Percentiles rank a stretch among this genome's conserved stretches.
Evolutionary conservation across 2,329 filamentous ascomycete species (phyloP).

Genomic region (Tolypocladium sp.): DNA sequence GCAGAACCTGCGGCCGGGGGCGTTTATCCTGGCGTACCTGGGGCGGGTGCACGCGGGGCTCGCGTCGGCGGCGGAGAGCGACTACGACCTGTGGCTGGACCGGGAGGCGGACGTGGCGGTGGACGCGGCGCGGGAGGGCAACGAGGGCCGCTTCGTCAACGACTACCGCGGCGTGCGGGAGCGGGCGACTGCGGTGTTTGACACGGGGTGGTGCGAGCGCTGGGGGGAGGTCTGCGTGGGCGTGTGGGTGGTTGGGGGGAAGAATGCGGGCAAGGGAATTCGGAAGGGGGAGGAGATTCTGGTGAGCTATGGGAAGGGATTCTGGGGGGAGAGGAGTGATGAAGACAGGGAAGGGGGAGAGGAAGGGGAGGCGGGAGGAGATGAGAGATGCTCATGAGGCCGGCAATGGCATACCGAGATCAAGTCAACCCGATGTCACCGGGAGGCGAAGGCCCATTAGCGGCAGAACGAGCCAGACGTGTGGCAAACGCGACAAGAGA

Average conservation of each 20-base stretch:
- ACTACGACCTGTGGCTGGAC: conserved; percentile 59
- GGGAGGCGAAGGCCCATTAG: too few relatives aligned
- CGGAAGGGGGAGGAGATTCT: conserved; percentile 53
- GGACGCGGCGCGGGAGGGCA: conserved; percentile 48
- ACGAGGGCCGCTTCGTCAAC: conserved; percentile 59
- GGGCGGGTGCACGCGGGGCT: conserved; percentile 40
- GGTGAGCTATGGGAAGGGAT: conserved; percentile 60
- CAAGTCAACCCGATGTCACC: too few relatives aligned
- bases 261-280: conserved; percentile 20
- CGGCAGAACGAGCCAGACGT: too few relatives aligned
- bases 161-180: conserved; percentile 52
- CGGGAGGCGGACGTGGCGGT: conserved; percentile 47
- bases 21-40: conserved; percentile 52
- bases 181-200: conserved; percentile 50
- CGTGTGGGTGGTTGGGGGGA: conserved; percentile 40
- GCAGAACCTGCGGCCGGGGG: conserved; percentile 40
- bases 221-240: conserved; percentile 45
- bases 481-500: too few relatives aligned
- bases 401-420: background rate
- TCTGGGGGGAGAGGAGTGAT: conserved; percentile 41
- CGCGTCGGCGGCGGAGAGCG: conserved; percentile 21
- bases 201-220: conserved; percentile 45
- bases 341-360: conserved; percentile 4
- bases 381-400: background rate
- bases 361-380: background rate